These are phyloP conservation scores for Beauveria sp. DNA, from an alignment of 2,329 filamentous ascomycete species.

Conservation along the genomic window DNA sequence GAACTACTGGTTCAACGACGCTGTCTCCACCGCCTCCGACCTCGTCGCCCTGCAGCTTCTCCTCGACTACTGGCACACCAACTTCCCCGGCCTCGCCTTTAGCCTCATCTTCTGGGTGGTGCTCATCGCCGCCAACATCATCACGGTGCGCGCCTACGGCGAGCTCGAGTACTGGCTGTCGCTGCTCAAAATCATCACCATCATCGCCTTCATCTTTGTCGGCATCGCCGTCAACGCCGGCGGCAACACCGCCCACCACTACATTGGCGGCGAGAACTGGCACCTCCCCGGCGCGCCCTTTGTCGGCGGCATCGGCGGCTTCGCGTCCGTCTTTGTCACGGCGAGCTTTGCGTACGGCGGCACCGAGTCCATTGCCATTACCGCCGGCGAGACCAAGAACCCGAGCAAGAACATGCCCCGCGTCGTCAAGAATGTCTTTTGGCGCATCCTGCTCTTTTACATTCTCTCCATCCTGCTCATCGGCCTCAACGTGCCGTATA, in stretches of 20 bases:
- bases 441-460: constrained; percentile 50
- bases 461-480: constrained; percentile 35
- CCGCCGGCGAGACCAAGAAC: constrained; percentile 58
- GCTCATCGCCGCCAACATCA: constrained; percentile 36
- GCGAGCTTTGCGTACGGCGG: constrained; percentile 45
- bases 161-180: constrained; percentile 50
- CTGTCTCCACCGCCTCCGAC: constrained; percentile 46
- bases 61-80: constrained; percentile 53
- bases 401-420: constrained; percentile 53
- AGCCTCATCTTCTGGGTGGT: constrained; percentile 54
- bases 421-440: constrained; percentile 59
- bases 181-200: constrained; percentile 45
- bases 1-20: constrained; percentile 63
- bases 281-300: constrained; percentile 54
- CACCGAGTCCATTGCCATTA: constrained; percentile 38
- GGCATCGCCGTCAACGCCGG: constrained; percentile 48
- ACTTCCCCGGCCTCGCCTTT: constrained; percentile 56
- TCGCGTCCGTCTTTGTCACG: constrained; percentile 51
- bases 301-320: constrained; percentile 56
- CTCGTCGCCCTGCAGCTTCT: constrained; percentile 46
- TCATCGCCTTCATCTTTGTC: constrained; percentile 54
- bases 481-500: constrained; percentile 53
- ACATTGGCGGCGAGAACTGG: constrained; percentile 54
- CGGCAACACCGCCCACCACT: constrained; percentile 43
- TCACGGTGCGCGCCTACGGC: constrained; percentile 27